Base-by-base conservation (phyloP, 352 stramenopile genomes). In the Pythium insidiosum region DNA sequence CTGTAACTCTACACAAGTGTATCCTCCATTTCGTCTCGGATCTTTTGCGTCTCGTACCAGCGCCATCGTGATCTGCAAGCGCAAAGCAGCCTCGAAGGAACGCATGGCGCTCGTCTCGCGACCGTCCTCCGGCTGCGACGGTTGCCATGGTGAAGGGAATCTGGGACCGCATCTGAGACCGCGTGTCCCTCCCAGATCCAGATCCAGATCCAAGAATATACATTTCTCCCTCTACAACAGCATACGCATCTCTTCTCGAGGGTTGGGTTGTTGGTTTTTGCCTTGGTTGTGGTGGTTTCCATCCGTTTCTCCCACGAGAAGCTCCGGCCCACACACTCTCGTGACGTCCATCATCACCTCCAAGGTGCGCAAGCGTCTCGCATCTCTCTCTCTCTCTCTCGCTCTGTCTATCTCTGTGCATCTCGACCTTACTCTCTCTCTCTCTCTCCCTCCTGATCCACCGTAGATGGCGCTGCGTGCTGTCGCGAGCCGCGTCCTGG, bases 61-160 rank as follows among this genome's bases (percentile, higher is more conserved):
- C 56, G 19, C 25, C 26, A 2, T 47, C 46, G 12, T 25, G 26
- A 51, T 85, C 69, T 5, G 71, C 67, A 29, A 73, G 66, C 20
- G 25, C 41, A 33, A 84, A 87, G 46, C 71, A 86, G 18, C 51
- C 44, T 24, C 50, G 54, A 47, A 80, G 36, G 34, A 68, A 73
- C 5, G 29, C 55, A 6, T 37, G 16, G 16, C 58, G 53, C 21
- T 61, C n/a, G n/a, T n/a, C n/a, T n/a, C n/a, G n/a, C n/a, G n/a
- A n/a, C n/a, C n/a, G n/a, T n/a, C n/a, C n/a, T n/a, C n/a, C n/a
- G n/a, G n/a, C n/a, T n/a, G n/a, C n/a, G n/a, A n/a, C n/a, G n/a
- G n/a, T n/a, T n/a, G n/a, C n/a, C n/a, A n/a, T n/a, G n/a, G n/a
- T n/a, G n/a, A n/a, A n/a, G n/a, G n/a, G n/a, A n/a, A n/a, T n/a